Evolutionary conservation across 2,329 filamentous ascomycete species (phyloP), one percentile per base, ranked within the genome.

Genomic region (Elsinoe australis): DNA sequence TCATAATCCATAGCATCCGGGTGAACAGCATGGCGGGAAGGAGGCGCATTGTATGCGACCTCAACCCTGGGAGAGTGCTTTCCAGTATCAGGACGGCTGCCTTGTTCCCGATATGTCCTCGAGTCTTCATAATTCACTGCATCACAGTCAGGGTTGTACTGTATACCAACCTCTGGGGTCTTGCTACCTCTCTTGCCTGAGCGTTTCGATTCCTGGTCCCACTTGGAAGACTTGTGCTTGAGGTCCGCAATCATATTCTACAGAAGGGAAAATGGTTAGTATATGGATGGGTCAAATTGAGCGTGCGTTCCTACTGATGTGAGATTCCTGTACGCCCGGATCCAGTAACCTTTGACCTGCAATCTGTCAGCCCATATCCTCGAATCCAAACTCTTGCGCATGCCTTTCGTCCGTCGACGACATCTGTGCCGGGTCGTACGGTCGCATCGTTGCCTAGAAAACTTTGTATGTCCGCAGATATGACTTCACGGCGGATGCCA

Each of bases 401-500:
- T 49, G 17, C 52, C 52, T 54, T 49, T 41, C 51, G 41, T 10
- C 44, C 49, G 18, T 50, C 62, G 56, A 72, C 68, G 62, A 70
- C 63, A 57, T 69, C 63, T 49, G 70, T 66, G 41, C 71, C 71
- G 32, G 71, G 71, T 56, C 67, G 65, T 35, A 73, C 69, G 50
- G 71, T 69, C 41, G 71, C 71, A 63, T 74, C 71, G 52, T 68
- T 69, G 47, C 71, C 71, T 49, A 74, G 59, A 56, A 72, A 73
- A 56, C 70, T 66, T 61, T 72, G 70, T 55, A 74, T 73, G 60
- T 74, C 71, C 54, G 70, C 69, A 39, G 70, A 71, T 54, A 74
- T 73, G 60, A 74, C 71, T 60, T 72, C 67, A 57, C 71, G 60
- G 50, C 70, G 67, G 57, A 74, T 74, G 60, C 71, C 71, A 39